Evolutionary conservation across 2,329 filamentous ascomycete genomes (phyloP), one percentile per base, ranked within the genome.

Genomic region (Aureobasidium sp.): DNA sequence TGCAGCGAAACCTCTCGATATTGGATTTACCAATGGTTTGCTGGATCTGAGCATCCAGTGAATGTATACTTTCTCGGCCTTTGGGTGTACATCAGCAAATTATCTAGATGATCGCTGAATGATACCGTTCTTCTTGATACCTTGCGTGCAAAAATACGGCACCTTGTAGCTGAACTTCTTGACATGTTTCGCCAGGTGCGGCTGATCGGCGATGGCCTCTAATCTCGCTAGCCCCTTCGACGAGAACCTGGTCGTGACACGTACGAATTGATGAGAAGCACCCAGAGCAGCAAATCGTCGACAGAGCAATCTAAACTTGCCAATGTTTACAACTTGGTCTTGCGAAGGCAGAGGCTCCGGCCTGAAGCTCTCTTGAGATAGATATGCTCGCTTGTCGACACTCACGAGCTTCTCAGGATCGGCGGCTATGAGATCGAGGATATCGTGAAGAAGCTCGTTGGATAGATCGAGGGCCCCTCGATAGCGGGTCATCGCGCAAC

Each of bases 111-210:
- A 29, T 17, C 23, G 12, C 13, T 17, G n/a, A 9, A 58, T 26
- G 32, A 29, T 27, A 29, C 39, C 23, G 26, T 29, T 27, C 15
- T 23, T 48, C 15, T 34, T 48, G 70, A 62, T 68, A 82, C 82
- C 80, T 74, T 80, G 75, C 63, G 77, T 76, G 70, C 83, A 84
- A 69, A 84, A 84, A 67, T 80, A 82, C 5, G 82, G 82, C 61
- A 85, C 80, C 72, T 84, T 78, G 70, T 85, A 85, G 65, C 80
- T 83, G 70, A 85, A 83, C 68, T 84, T 83, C 68, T 80, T 82
- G 63, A 84, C 82, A 69, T 82, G 77, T 59, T 74, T 71, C 17
- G 81, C 79, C 23, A 85, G 74, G 69, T 81, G 77, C 20, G 74
- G 73, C 65, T 79, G 77, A 53, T 73, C 72, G 36, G 80, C 77